These are phyloP conservation scores for Apophysomyces variabilis DNA, from an alignment of 371 early-diverging fungal genomes.

Conservation along the genomic window DNA sequence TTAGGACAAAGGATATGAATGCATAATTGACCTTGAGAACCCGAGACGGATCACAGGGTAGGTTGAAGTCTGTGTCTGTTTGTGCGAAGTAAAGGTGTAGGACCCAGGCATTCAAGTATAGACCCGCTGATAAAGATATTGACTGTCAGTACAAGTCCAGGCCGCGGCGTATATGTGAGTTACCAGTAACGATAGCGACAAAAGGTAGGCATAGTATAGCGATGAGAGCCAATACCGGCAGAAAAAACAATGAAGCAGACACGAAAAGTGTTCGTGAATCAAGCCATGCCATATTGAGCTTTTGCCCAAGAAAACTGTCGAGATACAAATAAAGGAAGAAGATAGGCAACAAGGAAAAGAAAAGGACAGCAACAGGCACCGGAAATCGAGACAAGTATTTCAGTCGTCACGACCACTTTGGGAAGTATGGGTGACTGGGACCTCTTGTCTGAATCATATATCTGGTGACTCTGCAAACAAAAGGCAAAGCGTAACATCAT, in stretches of 20 bases:
- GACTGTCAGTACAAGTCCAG: not conserved
- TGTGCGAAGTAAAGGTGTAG: conserved; percentile 45
- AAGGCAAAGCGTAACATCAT: no score
- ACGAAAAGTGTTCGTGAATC: conserved; percentile 43
- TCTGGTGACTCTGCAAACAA: no score
- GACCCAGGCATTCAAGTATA: conserved; percentile 59
- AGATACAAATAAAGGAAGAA: not conserved
- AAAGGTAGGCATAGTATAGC: conserved; percentile 43
- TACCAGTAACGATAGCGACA: conserved; percentile 38
- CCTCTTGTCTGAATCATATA: no score
- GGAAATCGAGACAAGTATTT: not conserved
- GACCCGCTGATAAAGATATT: conserved; percentile 30
- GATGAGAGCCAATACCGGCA: conserved; percentile 39
- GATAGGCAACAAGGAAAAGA: not conserved
- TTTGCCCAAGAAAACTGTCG: not conserved
- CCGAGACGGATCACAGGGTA: conserved; percentile 49
- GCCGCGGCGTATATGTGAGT: not conserved
- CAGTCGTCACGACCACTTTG: not conserved
- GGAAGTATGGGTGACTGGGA: no score
- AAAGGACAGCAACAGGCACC: no score
- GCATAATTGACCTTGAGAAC: conserved; percentile 49
- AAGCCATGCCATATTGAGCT: conserved; percentile 19
- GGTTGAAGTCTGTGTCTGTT: conserved; percentile 38
- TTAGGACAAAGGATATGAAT: conserved; percentile 23
- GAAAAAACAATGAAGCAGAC: conserved; percentile 46